Base-by-base conservation (phyloP, 257 asterid genomes). In the Salvia miltiorrhiza region DNA sequence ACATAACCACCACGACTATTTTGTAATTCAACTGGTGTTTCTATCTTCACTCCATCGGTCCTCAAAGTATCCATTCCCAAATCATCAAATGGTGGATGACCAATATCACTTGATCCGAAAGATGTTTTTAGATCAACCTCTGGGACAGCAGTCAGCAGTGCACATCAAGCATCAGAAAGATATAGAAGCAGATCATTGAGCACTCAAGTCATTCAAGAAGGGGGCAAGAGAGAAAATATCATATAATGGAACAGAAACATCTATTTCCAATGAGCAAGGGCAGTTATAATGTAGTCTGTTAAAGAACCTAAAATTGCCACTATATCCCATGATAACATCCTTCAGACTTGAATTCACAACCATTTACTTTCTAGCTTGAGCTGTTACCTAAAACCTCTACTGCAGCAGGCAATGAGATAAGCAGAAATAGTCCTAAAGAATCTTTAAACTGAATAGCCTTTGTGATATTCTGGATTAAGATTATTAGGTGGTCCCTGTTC, bases 1-100 rank as follows among this genome's bases (percentile, higher is more conserved):
- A 93, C 94, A 77, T 85, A 87, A 70, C 88, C 74, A 72, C 87
- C 69, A 39, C 80, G 80, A 68, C 69, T 79, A 79, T 70, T 88
- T 60, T 73, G 85, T 66, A 78, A 59, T 49, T 73, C 80, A 23
- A 41, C 67, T 21, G 73, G 30, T 67, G 73, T 77, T 23, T 76
- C 85, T 40, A 59, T 58, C 72, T 73, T 71, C 61, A 21, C 73
- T 63, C 79, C 90, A 44, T 80, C 85, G 24, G 75, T 66, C 62
- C 40, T 80, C 16, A 67, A 67, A 45, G 67, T 49, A 47, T 79
- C 81, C 14, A 53, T 45, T 26, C 63, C 81, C 71, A 40, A 54
- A 52, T 79, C 89, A 40, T 63, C 76, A 67, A 39, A 63, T 47
- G 76, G 75, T 73, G 78, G 84, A 56, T 47, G 67, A 20, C 67